phyloP scores from a whole-genome alignment of 2,329 filamentous ascomycete genomes.

The Xylaria hypoxylon region DNA sequence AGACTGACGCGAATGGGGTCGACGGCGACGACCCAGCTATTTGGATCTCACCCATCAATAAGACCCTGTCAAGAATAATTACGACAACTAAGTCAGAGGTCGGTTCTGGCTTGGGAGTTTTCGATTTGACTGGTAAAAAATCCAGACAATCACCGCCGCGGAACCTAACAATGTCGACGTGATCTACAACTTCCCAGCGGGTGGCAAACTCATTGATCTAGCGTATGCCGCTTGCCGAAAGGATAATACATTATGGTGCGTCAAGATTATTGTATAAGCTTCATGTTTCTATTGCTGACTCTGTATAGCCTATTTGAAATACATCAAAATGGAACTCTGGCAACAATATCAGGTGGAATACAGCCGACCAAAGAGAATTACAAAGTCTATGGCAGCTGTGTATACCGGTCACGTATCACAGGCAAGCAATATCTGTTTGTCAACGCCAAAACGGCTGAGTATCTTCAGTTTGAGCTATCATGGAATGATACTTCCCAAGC shows the following conservation, averaged over 20 bases:
- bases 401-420: slow-evolving; percentile 60
- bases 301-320: slow-evolving; percentile 61
- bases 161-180: slow-evolving; percentile 67
- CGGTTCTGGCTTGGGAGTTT: slow-evolving; percentile 62
- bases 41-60: slow-evolving; percentile 58
- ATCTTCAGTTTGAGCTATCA: slow-evolving; percentile 64
- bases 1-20: slow-evolving; percentile 58
- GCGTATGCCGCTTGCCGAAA: slow-evolving; percentile 63
- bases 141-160: slow-evolving; percentile 58
- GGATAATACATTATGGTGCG: slow-evolving; percentile 65
- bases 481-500: slow-evolving; percentile 52
- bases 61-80: slow-evolving; percentile 60
- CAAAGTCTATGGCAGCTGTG: slow-evolving; percentile 64
- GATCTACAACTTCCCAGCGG: slow-evolving; percentile 61
- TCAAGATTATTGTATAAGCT: background rate
- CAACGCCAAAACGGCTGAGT: slow-evolving; percentile 65
- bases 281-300: slow-evolving; percentile 2
- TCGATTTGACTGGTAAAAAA: slow-evolving; percentile 60
- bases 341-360: slow-evolving; percentile 57
- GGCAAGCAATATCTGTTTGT: slow-evolving; percentile 66
- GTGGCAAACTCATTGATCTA: slow-evolving; percentile 59
- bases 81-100: slow-evolving; percentile 64
- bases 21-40: slow-evolving; percentile 63
- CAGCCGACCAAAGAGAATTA: slow-evolving; percentile 61
- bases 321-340: slow-evolving; percentile 58